Evolutionary conservation across 129 eudicot species (phyloP), one percentile per base, ranked within the genome.

Genomic region (Helichrysum umbraculigerum): DNA sequence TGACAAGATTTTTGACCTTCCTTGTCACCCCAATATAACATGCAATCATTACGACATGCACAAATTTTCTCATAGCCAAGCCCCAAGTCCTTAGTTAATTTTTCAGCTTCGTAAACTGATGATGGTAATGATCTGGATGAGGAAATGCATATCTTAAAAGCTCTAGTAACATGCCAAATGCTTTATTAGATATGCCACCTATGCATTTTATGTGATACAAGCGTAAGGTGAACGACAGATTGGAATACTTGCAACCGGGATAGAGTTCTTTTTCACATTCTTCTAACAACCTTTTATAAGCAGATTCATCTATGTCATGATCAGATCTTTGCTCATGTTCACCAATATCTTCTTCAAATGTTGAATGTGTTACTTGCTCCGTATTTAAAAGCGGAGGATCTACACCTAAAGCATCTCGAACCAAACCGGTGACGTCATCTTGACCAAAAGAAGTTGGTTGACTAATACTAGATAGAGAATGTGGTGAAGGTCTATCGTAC

Each of bases 391-490:
- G 67, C 8, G 25, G 25, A 29, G 16, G 7, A 28, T 12, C 7
- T 61, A 61, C 22, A 61, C 67, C 67, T 61, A 61, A 61, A 10
- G 67, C 67, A 25, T 61, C 67, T 11, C 35, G 67, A 28, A 61
- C 67, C 34, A 61, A 29, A 25, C 67, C 35, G 6, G 12, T 61
- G 6, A 61, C 25, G 34, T 61, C 67, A 52, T 52, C 21, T 52
- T 52, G 19, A 16, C 59, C 19, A 15, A 15, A 16, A 5, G 59
- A 52, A 52, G 37, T 89, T 82, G 16, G 10, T 17, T 58, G 64
- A 19, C 17, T 25, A 58, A n/a, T 19, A 58, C 11, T 58, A 17
- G 9, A 25, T 4, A 17, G 64, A 20, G 32, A 58, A 4, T 4
- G 64, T 58, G 22, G 30, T 58, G 64, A 58, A 58, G 64, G 64